Conservation (phyloP, 2,329 filamentous ascomycete species). For the Aspergillus arachidicola region DNA sequence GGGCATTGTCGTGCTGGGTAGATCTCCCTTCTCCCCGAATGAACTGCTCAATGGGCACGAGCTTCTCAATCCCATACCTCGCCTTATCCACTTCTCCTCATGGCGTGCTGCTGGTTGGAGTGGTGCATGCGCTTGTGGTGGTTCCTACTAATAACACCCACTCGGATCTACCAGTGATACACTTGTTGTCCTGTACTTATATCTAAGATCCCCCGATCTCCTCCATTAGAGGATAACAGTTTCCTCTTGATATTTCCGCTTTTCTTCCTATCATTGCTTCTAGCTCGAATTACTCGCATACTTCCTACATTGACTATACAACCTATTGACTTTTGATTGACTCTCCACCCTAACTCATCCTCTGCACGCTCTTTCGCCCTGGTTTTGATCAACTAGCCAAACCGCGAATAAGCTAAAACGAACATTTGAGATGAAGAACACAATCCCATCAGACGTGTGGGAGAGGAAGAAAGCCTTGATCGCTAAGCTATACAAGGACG, state of each 20-base stretch:
- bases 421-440: conserved; percentile 41
- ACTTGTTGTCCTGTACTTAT: not conserved
- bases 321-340: not conserved
- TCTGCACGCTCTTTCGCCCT: not conserved
- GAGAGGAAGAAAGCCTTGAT: conserved; percentile 47
- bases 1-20: conserved; percentile 21
- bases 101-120: conserved; percentile 11
- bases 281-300: not conserved
- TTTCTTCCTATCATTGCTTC: not conserved
- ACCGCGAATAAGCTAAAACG: not conserved
- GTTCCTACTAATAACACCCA: not conserved
- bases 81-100: conserved; percentile 10
- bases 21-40: conserved; percentile 20
- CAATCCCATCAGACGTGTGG: conserved; percentile 47
- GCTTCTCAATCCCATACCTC: conserved; percentile 10
- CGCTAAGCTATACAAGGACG: conserved; percentile 45
- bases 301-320: not conserved
- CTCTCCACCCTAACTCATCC: not conserved
- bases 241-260: not conserved
- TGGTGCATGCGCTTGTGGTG: not conserved
- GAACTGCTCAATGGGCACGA: conserved; percentile 19
- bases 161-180: conserved; percentile 1
- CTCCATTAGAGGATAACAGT: not conserved
- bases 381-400: not conserved
- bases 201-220: conserved; percentile 14